These are phyloP conservation scores for Ustilago lituana DNA, from an alignment of 1,284 basidiomycete species.

Conservation along the genomic window DNA sequence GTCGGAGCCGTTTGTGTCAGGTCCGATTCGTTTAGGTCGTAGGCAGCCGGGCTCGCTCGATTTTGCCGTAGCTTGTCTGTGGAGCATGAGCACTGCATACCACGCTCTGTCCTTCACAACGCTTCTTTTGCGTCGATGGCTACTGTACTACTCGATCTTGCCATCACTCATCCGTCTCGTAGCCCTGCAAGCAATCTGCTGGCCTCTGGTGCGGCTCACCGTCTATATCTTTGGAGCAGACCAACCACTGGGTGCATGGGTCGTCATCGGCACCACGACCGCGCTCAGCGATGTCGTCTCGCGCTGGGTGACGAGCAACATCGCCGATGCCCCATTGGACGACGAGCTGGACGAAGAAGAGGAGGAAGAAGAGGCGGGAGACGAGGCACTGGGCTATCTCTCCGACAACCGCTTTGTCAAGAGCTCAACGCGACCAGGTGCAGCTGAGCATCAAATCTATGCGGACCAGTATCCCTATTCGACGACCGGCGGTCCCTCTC, in stretches of 20 bases:
- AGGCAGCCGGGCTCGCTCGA: conserved; percentile 48
- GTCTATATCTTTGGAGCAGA: conserved; percentile 75
- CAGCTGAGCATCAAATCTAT: conserved; percentile 13
- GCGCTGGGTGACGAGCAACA: conserved; percentile 66
- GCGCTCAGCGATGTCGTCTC: conserved; percentile 60
- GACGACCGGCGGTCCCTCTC: conserved; percentile 3
- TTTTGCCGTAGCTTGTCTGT: conserved; percentile 55
- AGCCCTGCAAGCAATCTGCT: conserved; percentile 83
- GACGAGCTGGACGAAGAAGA: conserved; percentile 40
- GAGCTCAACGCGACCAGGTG: conserved; percentile 13
- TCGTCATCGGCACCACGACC: conserved; percentile 81
- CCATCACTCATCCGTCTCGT: conserved; percentile 83
- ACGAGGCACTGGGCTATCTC: conserved; percentile 25
- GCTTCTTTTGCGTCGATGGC: conserved; percentile 81
- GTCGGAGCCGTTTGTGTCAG: conserved; percentile 3
- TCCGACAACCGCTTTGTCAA: conserved; percentile 30
- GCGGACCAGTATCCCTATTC: conserved; percentile 9
- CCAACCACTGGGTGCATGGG: conserved; percentile 80
- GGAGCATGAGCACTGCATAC: conserved; percentile 77
- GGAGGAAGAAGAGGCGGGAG: conserved; percentile 19
- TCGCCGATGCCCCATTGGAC: conserved; percentile 56
- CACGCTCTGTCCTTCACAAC: conserved; percentile 82
- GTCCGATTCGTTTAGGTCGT: conserved; percentile 17
- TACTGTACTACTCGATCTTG: conserved; percentile 80
- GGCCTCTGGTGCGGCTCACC: conserved; percentile 84